Evolutionary conservation across 345 rosid species (phyloP).

Genomic region (Linum trigynum): DNA sequence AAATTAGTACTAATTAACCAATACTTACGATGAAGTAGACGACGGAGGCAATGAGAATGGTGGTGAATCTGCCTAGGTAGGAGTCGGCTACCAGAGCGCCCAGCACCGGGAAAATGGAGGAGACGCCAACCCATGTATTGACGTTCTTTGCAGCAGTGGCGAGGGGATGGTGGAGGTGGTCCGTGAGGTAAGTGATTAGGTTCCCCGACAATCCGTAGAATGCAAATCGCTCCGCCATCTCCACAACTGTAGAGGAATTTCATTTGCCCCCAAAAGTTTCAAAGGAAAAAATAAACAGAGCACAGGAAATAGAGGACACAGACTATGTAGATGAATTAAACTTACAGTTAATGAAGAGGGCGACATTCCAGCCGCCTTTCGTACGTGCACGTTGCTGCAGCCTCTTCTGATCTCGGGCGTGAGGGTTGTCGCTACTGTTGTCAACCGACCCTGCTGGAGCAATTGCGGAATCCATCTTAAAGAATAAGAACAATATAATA

Average conservation of each 20-base stretch:
- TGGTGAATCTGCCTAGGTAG: conserved; percentile 73
- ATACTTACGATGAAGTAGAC: conserved; percentile 42
- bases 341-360: conserved; percentile 74
- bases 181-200: conserved; percentile 62
- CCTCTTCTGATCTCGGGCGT: too few species aligned
- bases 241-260: conserved; percentile 46
- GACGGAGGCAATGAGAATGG: conserved; percentile 53
- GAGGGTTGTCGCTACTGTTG: too few species aligned
- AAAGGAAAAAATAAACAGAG: neutral
- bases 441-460: too few species aligned
- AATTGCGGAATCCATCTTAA: too few species aligned
- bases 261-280: neutral
- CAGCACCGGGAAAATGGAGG: conserved; percentile 57
- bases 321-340: neutral
- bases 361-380: conserved; percentile 80
- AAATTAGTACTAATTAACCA: too few species aligned
- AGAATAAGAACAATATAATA: too few species aligned
- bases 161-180: conserved; percentile 42
- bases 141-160: conserved; percentile 58
- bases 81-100: conserved; percentile 85
- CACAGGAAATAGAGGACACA: neutral
- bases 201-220: conserved; percentile 73
- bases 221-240: conserved; percentile 70
- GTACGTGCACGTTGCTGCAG: neutral
- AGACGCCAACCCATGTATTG: conserved; percentile 74